A percentile compares a stretch with the other conserved stretches of the same genome.
Conservation (phyloP, 306 rosid genomes). For the Corylus avellana region DNA sequence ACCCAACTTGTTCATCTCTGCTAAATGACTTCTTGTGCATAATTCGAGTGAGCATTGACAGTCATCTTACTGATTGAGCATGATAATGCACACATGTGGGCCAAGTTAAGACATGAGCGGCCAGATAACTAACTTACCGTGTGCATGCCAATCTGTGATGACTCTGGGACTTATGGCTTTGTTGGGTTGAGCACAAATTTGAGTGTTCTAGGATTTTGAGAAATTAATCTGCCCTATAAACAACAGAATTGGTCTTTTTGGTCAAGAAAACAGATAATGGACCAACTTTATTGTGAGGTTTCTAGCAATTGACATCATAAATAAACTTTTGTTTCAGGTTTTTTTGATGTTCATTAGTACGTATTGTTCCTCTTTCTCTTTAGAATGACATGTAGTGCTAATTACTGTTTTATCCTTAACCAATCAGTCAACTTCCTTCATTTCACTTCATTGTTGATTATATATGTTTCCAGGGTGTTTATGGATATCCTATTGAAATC, state of each 20-base stretch:
- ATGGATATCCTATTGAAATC: conserved; percentile 94
- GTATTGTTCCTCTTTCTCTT: background rate
- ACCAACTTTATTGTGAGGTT: background rate
- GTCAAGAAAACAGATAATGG: conserved; percentile 6
- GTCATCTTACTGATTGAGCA: background rate
- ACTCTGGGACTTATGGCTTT: background rate
- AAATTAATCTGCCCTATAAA: background rate
- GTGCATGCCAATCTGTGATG: background rate
- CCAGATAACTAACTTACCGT: background rate
- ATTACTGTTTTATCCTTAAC: background rate
- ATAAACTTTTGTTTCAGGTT: conserved; percentile 1
- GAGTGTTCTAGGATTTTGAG: background rate
- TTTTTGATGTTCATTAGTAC: conserved; percentile 3
- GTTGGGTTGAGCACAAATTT: background rate
- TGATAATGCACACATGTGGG: background rate
- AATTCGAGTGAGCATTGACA: background rate
- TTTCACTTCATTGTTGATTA: conserved; percentile 24
- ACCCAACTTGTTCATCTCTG: background rate
- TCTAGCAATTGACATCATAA: background rate
- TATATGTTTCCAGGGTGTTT: conserved; percentile 70
- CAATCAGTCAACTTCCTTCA: conserved; percentile 7
- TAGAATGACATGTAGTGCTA: background rate
- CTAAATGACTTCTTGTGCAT: background rate
- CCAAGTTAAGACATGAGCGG: conserved; percentile 1
- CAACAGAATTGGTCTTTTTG: background rate